These are phyloP conservation scores for Breynia disticha DNA, from an alignment of 441 rosid species.

Conservation along the genomic window DNA sequence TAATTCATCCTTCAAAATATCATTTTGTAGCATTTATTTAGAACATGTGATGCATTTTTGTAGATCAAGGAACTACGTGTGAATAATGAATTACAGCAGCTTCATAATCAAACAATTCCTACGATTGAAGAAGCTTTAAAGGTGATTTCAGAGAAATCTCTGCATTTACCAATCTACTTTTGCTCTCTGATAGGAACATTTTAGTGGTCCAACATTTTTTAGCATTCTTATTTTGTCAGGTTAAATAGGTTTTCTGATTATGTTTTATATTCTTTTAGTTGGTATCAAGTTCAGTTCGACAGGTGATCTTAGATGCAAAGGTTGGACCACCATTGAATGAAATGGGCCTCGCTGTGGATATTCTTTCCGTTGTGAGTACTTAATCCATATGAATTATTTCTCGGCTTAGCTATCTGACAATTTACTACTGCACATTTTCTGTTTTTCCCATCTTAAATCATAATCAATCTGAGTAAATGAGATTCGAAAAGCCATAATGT, in stretches of 20 bases:
- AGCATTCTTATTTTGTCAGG: neutral
- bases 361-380: slow-evolving; percentile 67
- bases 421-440: too few relatives aligned
- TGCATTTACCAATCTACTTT: slow-evolving; percentile 4
- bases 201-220: neutral
- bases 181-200: slow-evolving; percentile 7
- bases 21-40: neutral
- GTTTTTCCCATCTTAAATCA: too few relatives aligned
- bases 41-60: slow-evolving; percentile 16
- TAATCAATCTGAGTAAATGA: too few relatives aligned
- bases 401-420: neutral
- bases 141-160: slow-evolving; percentile 28
- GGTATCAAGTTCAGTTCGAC: slow-evolving; percentile 62
- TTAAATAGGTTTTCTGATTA: neutral
- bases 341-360: slow-evolving; percentile 72
- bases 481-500: too few relatives aligned
- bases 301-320: slow-evolving; percentile 84
- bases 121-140: slow-evolving; percentile 70
- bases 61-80: slow-evolving; percentile 56
- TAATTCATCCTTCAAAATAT: too few relatives aligned
- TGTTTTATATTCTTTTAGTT: slow-evolving; percentile 22
- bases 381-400: neutral
- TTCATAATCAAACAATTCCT: slow-evolving; percentile 42
- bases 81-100: slow-evolving; percentile 29
- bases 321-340: slow-evolving; percentile 86